Evolutionary conservation across 352 stramenopile genomes (phyloP), one percentile per base, ranked within the genome.

Genomic region (Phytopythium ostracodes): DNA sequence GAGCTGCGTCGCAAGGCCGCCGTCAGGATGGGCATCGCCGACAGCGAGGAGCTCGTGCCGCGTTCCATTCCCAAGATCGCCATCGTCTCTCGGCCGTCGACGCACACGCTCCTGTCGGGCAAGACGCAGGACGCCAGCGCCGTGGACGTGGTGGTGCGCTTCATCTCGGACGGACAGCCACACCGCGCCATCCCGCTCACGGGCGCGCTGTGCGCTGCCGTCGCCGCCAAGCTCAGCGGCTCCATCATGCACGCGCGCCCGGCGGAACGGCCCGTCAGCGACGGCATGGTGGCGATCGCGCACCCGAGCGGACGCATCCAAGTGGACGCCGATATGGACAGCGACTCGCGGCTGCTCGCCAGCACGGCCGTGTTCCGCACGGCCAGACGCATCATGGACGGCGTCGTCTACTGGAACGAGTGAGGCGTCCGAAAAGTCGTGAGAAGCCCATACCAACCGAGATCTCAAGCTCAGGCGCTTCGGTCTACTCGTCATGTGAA

Each of bases 401-500:
- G 53, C 35, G 35, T 24, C 36, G 53, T 59, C 33, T 59, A 24
- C 53, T 59, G 53, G 53, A 59, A 50, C 53, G 53, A 49, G n/a
- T 50, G 33, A 51, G 8, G 38, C n/a, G 2, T 15, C 10, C 15
- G 24, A 35, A n/a, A 38, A 38, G 7, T 33, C 4, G 14, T 38
- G 6, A 38, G 6, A 15, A 15, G 33, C 7, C 14, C 33, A 38
- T 38, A 14, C 10, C 33, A 38, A 38, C 33, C n/a, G n/a, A n/a
- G n/a, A n/a, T n/a, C n/a, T n/a, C n/a, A n/a, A n/a, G n/a, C n/a
- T n/a, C n/a, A n/a, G n/a, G n/a, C n/a, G n/a, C n/a, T n/a, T n/a
- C n/a, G n/a, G n/a, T n/a, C n/a, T n/a, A n/a, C n/a, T n/a, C n/a
- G n/a, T n/a, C n/a, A n/a, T n/a, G n/a, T n/a, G n/a, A n/a, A n/a